phyloP scores from a whole-genome alignment of 768 basidiomycete species.

The Macrolepiota fuliginosa region DNA sequence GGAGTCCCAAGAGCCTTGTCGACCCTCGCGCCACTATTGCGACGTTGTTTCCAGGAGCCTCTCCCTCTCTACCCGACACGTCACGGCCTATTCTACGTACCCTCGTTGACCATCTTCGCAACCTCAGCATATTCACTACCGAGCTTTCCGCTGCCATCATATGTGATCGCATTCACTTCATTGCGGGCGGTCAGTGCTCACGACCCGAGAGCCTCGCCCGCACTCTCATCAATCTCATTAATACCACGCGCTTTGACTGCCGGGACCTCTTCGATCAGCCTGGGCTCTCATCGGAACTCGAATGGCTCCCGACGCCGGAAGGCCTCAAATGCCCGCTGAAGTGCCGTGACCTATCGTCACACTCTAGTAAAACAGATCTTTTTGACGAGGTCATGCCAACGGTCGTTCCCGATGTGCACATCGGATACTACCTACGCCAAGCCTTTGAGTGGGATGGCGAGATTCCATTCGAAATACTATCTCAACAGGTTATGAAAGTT shows the following conservation, averaged over 20 bases:
- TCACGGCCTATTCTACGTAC: constrained; percentile 12
- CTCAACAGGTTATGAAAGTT: constrained; percentile 29
- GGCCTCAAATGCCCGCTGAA: constrained; percentile 27
- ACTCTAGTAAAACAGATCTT: constrained; percentile 21
- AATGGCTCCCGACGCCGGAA: constrained; percentile 38
- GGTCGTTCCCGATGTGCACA: constrained; percentile 21
- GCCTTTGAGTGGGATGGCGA: constrained; percentile 39
- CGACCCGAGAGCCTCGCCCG: background rate
- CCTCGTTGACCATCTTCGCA: constrained; percentile 20
- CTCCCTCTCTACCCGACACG: constrained; percentile 15
- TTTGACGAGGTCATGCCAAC: constrained; percentile 39
- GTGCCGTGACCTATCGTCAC: constrained; percentile 26
- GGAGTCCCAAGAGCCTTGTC: constrained; percentile 23
- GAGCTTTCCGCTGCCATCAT: constrained; percentile 28
- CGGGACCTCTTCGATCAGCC: background rate
- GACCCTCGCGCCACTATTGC: constrained; percentile 29
- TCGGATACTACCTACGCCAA: constrained; percentile 26
- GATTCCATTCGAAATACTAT: constrained; percentile 26
- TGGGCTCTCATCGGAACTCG: constrained; percentile 2
- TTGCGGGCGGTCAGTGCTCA: constrained; percentile 19
- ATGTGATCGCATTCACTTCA: constrained; percentile 32
- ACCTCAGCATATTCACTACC: constrained; percentile 24
- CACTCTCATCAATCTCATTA: constrained; percentile 1
- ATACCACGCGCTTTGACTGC: background rate
- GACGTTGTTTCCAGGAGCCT: constrained; percentile 21